Evolutionary conservation across 1,284 basidiomycete species (phyloP), one percentile per base, ranked within the genome.

Genomic region (Cutaneotrichosporon sp.): DNA sequence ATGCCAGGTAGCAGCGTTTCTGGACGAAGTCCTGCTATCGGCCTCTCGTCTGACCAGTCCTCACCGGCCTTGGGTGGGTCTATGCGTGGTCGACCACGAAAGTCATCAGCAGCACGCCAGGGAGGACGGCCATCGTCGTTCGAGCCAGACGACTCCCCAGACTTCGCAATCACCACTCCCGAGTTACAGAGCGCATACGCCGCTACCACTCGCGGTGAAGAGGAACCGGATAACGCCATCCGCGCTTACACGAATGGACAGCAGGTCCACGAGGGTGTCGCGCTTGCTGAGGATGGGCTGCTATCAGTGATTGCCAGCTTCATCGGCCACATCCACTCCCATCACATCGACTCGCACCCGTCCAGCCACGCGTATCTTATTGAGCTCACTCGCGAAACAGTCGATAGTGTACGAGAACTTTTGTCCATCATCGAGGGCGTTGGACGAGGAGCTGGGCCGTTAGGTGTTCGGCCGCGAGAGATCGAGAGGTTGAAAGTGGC

Each of bases 251-350:
- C 42, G 7, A 43, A 26, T 8, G 50, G 52, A 20, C 61, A 71
- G 49, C 67, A 74, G 32, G 65, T 76, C 5, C 65, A 70, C 49
- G 68, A 66, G 29, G 62, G 68, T 25, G 83, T 77, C 32, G 62
- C 85, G 19, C 73, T 79, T 48, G 88, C 88, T 10, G 90, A 94
- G 70, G 90, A 94, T 66, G 84, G 87, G 55, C 87, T 96, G 60
- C 79, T 97, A 7, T 94, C 90, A 5, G 88, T 90, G 16, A 90
- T 97, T 64, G 93, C 94, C 11, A 92, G 92, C 3, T 93, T 98
- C 72, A 94, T 98, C 64, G 93, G 93, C 1, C 92, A 97, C 66
- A 88, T 91, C 1, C 93, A 98, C 68, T 89, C 88, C 14, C 90
- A 97, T 77, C 86, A 88, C 17, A 84, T 88, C 48, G 79, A 83